phyloP scores from a whole-genome alignment of 495 filamentous ascomycete genomes.

The Recurvomyces mirabilis region DNA sequence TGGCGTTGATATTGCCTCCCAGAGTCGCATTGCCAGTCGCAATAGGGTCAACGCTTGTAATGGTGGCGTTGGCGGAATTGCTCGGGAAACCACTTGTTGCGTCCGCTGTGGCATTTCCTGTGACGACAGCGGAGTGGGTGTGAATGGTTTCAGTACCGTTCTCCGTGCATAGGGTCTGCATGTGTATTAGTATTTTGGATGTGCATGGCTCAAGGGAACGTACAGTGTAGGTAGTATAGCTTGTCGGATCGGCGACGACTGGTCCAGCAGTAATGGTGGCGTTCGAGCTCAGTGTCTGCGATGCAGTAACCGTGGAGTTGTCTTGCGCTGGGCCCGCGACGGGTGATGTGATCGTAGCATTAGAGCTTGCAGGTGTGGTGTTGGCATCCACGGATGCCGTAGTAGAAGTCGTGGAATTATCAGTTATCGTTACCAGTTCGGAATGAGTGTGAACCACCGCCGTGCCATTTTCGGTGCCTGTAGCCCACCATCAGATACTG shows the following conservation, averaged over 20 bases:
- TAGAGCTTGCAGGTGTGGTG: neutral
- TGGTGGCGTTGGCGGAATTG: slow-evolving; percentile 1
- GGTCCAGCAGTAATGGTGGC: neutral
- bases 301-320: neutral
- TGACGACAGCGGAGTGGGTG: slow-evolving; percentile 2
- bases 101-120: neutral
- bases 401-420: neutral
- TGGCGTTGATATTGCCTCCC: too few relatives aligned
- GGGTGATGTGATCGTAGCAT: too few relatives aligned
- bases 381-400: neutral
- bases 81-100: neutral
- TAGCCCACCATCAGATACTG: too few relatives aligned
- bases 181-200: neutral
- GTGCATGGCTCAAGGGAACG: neutral
- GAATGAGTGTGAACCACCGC: neutral
- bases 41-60: neutral
- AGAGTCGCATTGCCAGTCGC: neutral
- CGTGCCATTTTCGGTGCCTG: slow-evolving; percentile 3
- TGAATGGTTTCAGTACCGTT: neutral
- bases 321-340: too few relatives aligned
- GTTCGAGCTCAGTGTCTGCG: neutral
- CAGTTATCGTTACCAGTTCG: neutral
- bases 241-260: neutral
- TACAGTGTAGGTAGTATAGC: neutral
- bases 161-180: slow-evolving; percentile 1